Conservation (phyloP, 495 filamentous ascomycete species). For the Neurospora intermedia region DNA sequence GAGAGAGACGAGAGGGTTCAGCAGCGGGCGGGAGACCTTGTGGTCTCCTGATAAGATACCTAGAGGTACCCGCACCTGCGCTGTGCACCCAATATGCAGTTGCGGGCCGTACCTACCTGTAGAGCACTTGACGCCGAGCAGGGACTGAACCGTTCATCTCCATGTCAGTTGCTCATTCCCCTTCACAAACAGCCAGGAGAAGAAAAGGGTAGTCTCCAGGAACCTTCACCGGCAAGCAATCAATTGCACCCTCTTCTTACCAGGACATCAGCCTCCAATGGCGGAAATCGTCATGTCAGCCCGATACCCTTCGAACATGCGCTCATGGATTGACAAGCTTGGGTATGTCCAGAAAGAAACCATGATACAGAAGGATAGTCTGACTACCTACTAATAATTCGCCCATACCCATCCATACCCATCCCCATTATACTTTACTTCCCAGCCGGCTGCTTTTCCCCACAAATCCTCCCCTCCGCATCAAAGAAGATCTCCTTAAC, state of each 20-base stretch:
- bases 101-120: background rate
- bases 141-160: background rate
- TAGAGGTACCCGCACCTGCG: too few relatives aligned
- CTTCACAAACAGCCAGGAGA: background rate
- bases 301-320: background rate
- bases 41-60: too few relatives aligned
- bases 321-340: background rate
- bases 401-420: background rate
- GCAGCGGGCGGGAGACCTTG: too few relatives aligned
- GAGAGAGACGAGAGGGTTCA: too few relatives aligned
- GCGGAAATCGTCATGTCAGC: background rate
- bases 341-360: background rate
- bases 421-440: background rate
- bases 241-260: background rate
- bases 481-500: slow-evolving; percentile 64
- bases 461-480: slow-evolving; percentile 45
- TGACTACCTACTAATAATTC: background rate
- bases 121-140: background rate
- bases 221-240: background rate
- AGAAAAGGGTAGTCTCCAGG: background rate
- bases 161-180: background rate
- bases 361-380: background rate
- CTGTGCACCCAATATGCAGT: too few relatives aligned
- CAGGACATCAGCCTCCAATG: background rate
- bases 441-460: slow-evolving; percentile 25